Conservation (phyloP, 352 stramenopile genomes). For the Globisporangium radiosum region DNA sequence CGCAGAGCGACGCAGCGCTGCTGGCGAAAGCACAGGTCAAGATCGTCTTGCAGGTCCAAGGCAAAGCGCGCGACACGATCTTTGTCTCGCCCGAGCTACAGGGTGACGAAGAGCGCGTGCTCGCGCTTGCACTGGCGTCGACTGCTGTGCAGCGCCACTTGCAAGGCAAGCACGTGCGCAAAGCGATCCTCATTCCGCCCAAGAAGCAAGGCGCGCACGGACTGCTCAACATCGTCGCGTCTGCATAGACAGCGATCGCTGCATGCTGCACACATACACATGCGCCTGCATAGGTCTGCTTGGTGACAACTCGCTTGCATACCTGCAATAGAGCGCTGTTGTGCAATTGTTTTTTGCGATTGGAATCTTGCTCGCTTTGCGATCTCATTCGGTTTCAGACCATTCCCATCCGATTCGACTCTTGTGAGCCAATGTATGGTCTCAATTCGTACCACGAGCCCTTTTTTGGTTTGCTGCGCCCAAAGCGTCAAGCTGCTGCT, state of each 20-base stretch:
- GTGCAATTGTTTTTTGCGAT: too few species aligned
- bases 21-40: slow-evolving; percentile 69
- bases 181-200: slow-evolving; percentile 72
- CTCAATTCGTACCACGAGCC: background rate
- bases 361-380: background rate
- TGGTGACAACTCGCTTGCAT: background rate
- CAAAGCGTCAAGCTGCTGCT: too few species aligned
- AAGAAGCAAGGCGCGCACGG: slow-evolving; percentile 75
- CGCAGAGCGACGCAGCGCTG: slow-evolving; percentile 42
- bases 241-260: background rate
- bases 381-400: background rate
- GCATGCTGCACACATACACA: too few species aligned
- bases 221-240: slow-evolving; percentile 71
- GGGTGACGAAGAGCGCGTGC: slow-evolving; percentile 50
- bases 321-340: background rate
- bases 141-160: slow-evolving; percentile 61
- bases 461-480: background rate
- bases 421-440: background rate
- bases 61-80: slow-evolving; percentile 71
- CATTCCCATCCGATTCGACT: background rate
- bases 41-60: slow-evolving; percentile 77
- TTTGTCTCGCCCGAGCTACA: slow-evolving; percentile 42
- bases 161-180: slow-evolving; percentile 52
- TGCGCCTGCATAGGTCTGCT: background rate
- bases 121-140: slow-evolving; percentile 52